Base-by-base conservation (phyloP, 2,329 filamentous ascomycete species). In the Aspergillus fumigatiaffinis region DNA sequence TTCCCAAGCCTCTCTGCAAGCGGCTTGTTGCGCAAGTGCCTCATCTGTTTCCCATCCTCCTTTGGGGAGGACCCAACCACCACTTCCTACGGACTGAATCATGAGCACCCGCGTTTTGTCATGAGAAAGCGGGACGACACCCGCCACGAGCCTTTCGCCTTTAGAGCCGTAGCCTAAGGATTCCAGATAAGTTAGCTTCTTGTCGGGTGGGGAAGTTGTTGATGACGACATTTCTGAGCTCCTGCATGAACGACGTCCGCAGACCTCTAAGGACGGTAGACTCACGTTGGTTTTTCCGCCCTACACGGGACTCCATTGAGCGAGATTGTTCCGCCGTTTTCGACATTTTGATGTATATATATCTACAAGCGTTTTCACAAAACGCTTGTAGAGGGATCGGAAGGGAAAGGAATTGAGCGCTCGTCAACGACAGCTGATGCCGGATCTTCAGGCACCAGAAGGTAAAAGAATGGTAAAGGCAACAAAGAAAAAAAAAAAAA, bases 41-140 rank as follows among this genome's bases (percentile, higher is more conserved):
- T 99, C 94, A 76, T 99, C 94, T 35, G 87, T 88, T 76, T 99
- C 94, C 92, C 94, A 99, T 59, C 94, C 94, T 71, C 94, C 94
- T 75, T 99, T 99, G 59, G 94, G 94, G 58, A 99, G 82, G 47
- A 99, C 94, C 94, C 94, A 99, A 68, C 90, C 91, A 74, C 91
- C 91, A 68, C 92, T 88, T 63, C 91, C 86, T 53, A 90, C 93
- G 54, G 92, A 96, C 79, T 97, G 92, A 68, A 97, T 96, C 66
- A 99, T 82, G 66, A 99, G 83, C 60, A 99, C 93, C 74, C 90
- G 88, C 68, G 87, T 87, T 75, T 91, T 93, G 79, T 96, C 92
- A 68, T 83, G 77, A 55, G 91, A 94, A 63, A 97, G 82, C 63
- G 94, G 91, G 50, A 99, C 94, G 57, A 97, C 87, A 66, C 94